phyloP scores from a whole-genome alignment of 2,329 filamentous ascomycete genomes.

The Sporothrix phasma region DNA sequence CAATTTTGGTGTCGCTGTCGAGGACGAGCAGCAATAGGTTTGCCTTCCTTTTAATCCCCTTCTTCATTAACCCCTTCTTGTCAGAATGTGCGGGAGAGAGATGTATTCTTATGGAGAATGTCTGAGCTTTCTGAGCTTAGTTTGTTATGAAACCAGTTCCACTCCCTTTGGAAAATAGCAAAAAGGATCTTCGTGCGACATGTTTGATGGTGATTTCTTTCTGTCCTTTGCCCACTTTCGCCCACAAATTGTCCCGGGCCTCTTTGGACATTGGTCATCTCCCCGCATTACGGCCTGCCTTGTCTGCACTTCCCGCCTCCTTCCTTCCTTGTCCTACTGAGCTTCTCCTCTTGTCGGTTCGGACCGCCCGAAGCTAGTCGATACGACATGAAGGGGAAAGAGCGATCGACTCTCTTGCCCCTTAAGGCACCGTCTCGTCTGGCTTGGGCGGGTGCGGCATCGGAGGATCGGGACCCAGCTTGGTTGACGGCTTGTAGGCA shows the following conservation, averaged over 20 bases:
- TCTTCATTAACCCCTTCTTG: too few relatives aligned
- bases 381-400: background rate
- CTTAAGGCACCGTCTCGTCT: background rate
- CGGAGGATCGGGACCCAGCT: constrained; percentile 16
- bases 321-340: background rate
- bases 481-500: constrained; percentile 6
- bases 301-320: too few relatives aligned
- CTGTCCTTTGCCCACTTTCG: background rate
- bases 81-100: too few relatives aligned
- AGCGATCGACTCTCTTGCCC: background rate
- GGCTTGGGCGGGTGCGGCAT: constrained; percentile 15
- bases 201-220: too few relatives aligned
- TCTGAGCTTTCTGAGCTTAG: too few relatives aligned
- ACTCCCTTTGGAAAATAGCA: too few relatives aligned
- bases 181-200: too few relatives aligned
- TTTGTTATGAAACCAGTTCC: too few relatives aligned
- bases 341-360: background rate
- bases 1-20: constrained; percentile 24
- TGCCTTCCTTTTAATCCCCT: too few relatives aligned
- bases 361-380: background rate
- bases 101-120: too few relatives aligned
- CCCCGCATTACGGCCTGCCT: background rate
- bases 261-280: background rate
- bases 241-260: background rate
- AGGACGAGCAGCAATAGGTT: too few relatives aligned